phyloP scores from a whole-genome alignment of 768 basidiomycete species.

The Trametes coccinea region DNA sequence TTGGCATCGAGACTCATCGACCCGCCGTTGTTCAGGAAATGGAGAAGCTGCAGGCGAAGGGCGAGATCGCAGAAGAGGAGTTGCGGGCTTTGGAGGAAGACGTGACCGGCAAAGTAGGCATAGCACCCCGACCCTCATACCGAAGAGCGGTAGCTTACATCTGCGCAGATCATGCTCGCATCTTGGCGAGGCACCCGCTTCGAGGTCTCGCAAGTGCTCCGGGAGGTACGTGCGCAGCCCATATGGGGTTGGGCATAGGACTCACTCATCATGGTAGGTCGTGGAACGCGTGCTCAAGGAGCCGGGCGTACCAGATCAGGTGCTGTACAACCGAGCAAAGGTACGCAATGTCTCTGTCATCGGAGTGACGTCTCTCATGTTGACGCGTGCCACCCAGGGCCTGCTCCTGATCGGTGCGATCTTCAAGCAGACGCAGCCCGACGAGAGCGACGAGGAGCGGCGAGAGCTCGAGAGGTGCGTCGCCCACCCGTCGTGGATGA shows the following conservation, averaged over 20 bases:
- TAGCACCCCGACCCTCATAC: too few relatives aligned
- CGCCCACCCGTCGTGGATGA: not conserved
- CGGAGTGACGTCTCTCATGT: not conserved
- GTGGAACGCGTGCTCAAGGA: constrained; percentile 87
- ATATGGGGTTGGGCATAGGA: not conserved
- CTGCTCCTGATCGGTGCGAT: constrained; percentile 87
- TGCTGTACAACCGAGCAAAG: constrained; percentile 83
- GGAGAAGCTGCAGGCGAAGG: constrained; percentile 85
- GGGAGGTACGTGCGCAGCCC: constrained; percentile 48
- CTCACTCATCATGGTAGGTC: constrained; percentile 43
- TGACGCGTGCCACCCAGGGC: constrained; percentile 47
- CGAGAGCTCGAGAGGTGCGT: constrained; percentile 89
- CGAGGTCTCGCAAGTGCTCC: constrained; percentile 89
- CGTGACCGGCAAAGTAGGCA: constrained; percentile 82
- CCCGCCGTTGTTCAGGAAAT: constrained; percentile 60
- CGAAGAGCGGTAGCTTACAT: not conserved
- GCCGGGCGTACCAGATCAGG: constrained; percentile 64
- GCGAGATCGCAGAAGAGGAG: constrained; percentile 86
- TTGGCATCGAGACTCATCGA: constrained; percentile 18
- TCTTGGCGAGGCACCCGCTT: constrained; percentile 97
- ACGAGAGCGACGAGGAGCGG: constrained; percentile 91
- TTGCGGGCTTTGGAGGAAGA: constrained; percentile 87
- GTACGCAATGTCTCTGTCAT: constrained; percentile 38
- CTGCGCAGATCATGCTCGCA: constrained; percentile 81
- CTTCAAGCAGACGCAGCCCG: constrained; percentile 82